A percentile compares a stretch with the other conserved stretches of the same genome.
Conservation (phyloP, 169 alveolate species). For the Plasmodium gonderi region DNA sequence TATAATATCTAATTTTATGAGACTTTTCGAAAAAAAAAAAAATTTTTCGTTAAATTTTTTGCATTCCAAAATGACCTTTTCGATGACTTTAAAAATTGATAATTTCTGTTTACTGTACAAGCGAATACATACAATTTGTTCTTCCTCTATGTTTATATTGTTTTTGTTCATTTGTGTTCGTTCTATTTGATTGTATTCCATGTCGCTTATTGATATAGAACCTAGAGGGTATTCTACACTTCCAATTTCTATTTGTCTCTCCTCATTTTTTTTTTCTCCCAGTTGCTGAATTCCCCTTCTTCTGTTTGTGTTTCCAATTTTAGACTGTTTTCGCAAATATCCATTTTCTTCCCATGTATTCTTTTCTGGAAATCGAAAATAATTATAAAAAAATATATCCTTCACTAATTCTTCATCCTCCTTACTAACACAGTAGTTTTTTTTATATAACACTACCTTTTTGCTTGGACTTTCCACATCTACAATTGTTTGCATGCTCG, state of each 20-base stretch:
- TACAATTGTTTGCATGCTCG: background rate
- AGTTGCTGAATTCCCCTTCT: background rate
- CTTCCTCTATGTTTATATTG: background rate
- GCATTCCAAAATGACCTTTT: constrained; percentile 67
- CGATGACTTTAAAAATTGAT: constrained; percentile 22
- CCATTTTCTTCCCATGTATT: constrained; percentile 14
- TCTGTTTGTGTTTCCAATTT: background rate
- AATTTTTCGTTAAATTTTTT: constrained; percentile 72
- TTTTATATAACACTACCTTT: background rate
- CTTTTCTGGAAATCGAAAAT: background rate
- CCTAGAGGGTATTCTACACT: background rate
- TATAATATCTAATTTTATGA: constrained; percentile 52
- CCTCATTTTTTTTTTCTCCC: background rate
- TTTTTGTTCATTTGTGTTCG: background rate
- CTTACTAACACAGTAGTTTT: background rate
- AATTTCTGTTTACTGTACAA: constrained; percentile 8
- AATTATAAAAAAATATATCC: constrained; percentile 12
- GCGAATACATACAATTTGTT: constrained; percentile 39
- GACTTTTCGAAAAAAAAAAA: constrained; percentile 57
- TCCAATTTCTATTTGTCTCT: background rate
- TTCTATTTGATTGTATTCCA: background rate
- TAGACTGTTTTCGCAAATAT: background rate
- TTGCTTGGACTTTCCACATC: background rate
- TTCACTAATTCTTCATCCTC: constrained; percentile 28
- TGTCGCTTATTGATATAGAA: background rate